phyloP scores from a whole-genome alignment of 129 eudicot species.

The Centella asiatica region DNA sequence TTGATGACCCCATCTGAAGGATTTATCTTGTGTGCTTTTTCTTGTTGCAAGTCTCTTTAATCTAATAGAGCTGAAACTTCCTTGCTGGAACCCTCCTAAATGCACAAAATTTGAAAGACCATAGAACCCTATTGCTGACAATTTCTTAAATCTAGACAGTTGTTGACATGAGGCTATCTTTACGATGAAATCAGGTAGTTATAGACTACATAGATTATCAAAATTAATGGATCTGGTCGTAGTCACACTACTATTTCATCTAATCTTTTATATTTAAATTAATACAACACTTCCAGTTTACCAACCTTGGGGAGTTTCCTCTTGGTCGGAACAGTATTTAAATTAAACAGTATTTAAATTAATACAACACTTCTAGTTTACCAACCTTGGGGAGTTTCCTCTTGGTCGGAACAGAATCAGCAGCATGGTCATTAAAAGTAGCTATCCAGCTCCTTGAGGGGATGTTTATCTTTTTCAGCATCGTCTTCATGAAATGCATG shows the following conservation, averaged over 20 bases:
- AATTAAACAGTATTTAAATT: neutral
- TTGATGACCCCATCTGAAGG: neutral
- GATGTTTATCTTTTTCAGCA: constrained; percentile 39
- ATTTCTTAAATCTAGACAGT: no score
- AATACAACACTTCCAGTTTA: constrained; percentile 1
- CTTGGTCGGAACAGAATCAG: constrained; percentile 26
- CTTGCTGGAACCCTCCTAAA: neutral
- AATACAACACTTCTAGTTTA: constrained; percentile 2
- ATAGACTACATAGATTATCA: neutral
- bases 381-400: constrained; percentile 60
- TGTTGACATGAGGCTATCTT: no score
- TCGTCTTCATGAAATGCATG: constrained; percentile 42
- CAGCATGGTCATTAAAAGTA: constrained; percentile 22
- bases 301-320: constrained; percentile 60
- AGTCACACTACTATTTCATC: neutral
- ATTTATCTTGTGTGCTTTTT: neutral
- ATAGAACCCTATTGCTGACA: no score
- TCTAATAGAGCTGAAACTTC: neutral
- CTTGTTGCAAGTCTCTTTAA: neutral
- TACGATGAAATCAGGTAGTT: no score
- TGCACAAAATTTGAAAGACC: neutral
- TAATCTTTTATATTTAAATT: neutral
- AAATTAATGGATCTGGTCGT: neutral
- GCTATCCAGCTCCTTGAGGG: constrained; percentile 24
- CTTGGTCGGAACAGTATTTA: constrained; percentile 23